A percentile compares a stretch with the other conserved stretches of the same genome.
Evolutionary conservation across 768 basidiomycete species (phyloP).

Genomic region (Exsudoporus frostii): DNA sequence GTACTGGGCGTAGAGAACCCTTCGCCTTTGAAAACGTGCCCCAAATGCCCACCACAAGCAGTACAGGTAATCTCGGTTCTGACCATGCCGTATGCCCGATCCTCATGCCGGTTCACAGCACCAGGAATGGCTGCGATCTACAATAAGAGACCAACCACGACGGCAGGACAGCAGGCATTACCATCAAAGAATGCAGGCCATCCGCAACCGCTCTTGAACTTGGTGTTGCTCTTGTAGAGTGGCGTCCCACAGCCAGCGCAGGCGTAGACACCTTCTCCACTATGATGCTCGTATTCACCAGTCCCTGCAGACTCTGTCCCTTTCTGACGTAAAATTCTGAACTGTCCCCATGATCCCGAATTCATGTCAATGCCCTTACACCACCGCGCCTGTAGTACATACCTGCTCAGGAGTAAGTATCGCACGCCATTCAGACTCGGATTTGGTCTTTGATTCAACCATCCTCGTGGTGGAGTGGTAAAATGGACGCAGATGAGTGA

Average conservation of each 20-base stretch:
- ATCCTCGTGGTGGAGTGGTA: constrained; percentile 10
- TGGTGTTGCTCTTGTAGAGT: constrained; percentile 84
- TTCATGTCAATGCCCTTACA: neutral
- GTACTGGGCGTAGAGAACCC: constrained; percentile 74
- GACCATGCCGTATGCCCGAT: constrained; percentile 58
- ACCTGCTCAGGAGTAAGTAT: constrained; percentile 81
- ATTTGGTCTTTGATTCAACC: constrained; percentile 38
- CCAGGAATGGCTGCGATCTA: constrained; percentile 74
- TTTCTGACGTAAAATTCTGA: constrained; percentile 80
- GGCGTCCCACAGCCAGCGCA: constrained; percentile 82
- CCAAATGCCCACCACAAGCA: constrained; percentile 90
- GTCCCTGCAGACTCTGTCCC: constrained; percentile 80
- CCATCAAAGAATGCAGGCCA: constrained; percentile 99
- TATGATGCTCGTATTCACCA: constrained; percentile 75
- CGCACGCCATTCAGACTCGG: constrained; percentile 82
- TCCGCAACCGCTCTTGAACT: constrained; percentile 91
- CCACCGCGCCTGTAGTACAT: constrained; percentile 18
- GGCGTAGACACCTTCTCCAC: constrained; percentile 62
- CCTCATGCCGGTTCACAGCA: constrained; percentile 77
- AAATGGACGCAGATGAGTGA: constrained; percentile 1
- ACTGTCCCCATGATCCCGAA: constrained; percentile 43
- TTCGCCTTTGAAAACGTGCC: constrained; percentile 95
- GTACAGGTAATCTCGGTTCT: constrained; percentile 88
- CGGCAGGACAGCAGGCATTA: constrained; percentile 27
- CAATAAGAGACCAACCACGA: neutral